Evolutionary conservation across 2,329 filamentous ascomycete genomes (phyloP), one percentile per base, ranked within the genome.

Genomic region (Botryosphaeria dothidea): DNA sequence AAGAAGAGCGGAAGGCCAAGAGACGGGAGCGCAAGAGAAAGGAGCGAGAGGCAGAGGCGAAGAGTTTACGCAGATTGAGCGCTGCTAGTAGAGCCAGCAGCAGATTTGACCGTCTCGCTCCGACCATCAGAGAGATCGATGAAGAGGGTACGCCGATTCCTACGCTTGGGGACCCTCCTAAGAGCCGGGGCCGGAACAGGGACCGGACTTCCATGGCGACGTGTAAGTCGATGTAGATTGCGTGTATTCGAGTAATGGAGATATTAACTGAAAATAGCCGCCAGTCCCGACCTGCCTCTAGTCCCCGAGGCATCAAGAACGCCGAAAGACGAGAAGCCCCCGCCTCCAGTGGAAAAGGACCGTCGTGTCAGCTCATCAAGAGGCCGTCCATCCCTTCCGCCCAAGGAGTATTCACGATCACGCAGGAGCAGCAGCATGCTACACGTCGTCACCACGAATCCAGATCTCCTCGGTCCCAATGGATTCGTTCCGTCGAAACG

Each of bases 11-110:
- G 8, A 99, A 99, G 77, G 89, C 93, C 68, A 85, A 81, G 67
- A 85, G 93, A 67, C 84, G 90, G 67, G 93, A 97, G 71, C 86
- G 88, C 62, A 97, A 94, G 74, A 87, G 94, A 8, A 92, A 86
- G 73, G 93, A 98, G 74, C 89, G 88, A 70, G 93, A 99, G 71
- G 84, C 86, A 1, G 92, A 98, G 72, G 88, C 88, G 65, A 90
- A 92, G 75, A 92, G 88, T 67, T 83, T 95, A 31, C 85, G 93
- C 61, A 88, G 94, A 45, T 82, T 98, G 51, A 98, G 95, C 67
- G 92, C 92, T 65, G 93, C 94, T 5, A 97, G 93, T 65, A 93
- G 92, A 65, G 93, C 94, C 4, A 97, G 93, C 65, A 94, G 92
- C 75, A 89, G 93, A 36, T 81, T 97, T 6, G 92, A 95, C 73